Base-by-base conservation (phyloP, 2,329 filamentous ascomycete genomes). In the Cercospora beticola region DNA sequence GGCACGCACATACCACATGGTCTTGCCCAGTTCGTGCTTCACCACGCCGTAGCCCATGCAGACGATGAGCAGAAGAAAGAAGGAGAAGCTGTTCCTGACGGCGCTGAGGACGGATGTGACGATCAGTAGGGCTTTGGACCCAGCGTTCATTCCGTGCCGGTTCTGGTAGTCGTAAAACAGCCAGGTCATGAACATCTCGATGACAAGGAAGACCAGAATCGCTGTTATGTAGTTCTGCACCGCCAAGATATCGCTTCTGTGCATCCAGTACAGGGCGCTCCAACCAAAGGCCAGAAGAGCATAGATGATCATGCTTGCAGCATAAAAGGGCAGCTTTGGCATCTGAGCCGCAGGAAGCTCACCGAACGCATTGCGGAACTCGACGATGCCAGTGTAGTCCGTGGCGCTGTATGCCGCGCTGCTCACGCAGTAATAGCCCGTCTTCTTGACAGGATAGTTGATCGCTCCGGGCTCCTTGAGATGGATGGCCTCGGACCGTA, bases 21-120 rank as follows among this genome's bases (percentile, higher is more conserved):
- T 94, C 76, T 90, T 92, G 67, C 95, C 95, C 4, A 99, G 86
- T 2, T 91, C 93, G 2, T 90, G 92, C 82, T 98, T 98, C 73
- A 99, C 96, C 26, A 99, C 96, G 74, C 95, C 95, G 76, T 99
- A 99, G 33, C 95, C 95, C 95, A 99, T 99, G 81, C 95, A 99
- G 33, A 99, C 95, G 74, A 99, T 98, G 64, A 99, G 89, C 8
- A 99, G 86, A 61, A 99, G 85, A 85, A 99, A 99, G 85, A 99
- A 99, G 0, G 94, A 97, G 79, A 99, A 98, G 0, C 94, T 97
- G 81, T 98, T 99, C 72, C 95, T 88, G 66, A 90, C 94, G 5
- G 95, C 95, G 78, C 97, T 98, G 56, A 99, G 86, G 26, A 98
- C 86, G 43, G 93, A 93, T n/a, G 97, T 94, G 26, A 97, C 83